Conservation (phyloP, 192 early-diverging fungal species). For the Spizellomyces sp. region DNA sequence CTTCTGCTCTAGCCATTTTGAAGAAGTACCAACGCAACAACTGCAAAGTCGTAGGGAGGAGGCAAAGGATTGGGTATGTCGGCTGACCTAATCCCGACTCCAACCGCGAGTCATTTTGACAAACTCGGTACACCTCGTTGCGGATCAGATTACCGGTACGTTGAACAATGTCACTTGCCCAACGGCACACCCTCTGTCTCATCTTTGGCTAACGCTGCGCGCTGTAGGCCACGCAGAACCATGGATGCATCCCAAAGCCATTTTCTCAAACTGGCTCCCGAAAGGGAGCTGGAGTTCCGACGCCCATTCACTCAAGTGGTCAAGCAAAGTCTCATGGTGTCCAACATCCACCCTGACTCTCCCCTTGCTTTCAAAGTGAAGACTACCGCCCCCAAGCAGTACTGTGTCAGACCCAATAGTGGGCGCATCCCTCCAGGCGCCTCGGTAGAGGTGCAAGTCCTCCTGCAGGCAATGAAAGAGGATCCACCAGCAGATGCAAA, state of each 20-base stretch:
- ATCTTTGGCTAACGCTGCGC: too few species aligned
- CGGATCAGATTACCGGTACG: too few species aligned
- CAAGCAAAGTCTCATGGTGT: conserved; percentile 40
- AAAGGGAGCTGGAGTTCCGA: conserved; percentile 46
- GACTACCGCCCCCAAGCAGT: conserved; percentile 96
- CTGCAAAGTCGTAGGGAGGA: too few species aligned
- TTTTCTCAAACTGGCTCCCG: conserved; percentile 29
- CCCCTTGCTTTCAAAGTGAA: conserved; percentile 96
- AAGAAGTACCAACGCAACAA: too few species aligned
- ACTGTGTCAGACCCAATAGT: conserved; percentile 93
- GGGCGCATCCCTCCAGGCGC: conserved; percentile 72
- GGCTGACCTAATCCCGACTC: too few species aligned
- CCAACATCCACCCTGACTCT: conserved; percentile 46
- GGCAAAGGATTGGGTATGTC: too few species aligned
- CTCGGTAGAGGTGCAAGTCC: conserved; percentile 65
- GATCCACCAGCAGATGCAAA: conserved; percentile 78
- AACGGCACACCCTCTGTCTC: too few species aligned
- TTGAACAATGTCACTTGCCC: too few species aligned
- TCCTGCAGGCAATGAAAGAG: conserved; percentile 86
- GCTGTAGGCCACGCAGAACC: background rate
- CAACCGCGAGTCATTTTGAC: too few species aligned
- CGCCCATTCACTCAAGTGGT: conserved; percentile 45
- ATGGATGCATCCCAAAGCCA: conserved; percentile 2
- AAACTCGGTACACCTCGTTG: too few species aligned
- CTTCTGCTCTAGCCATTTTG: conserved; percentile 19